These are phyloP conservation scores for Lipomyces orientalis DNA, from an alignment of 805 yeast genomes.

Conservation along the genomic window DNA sequence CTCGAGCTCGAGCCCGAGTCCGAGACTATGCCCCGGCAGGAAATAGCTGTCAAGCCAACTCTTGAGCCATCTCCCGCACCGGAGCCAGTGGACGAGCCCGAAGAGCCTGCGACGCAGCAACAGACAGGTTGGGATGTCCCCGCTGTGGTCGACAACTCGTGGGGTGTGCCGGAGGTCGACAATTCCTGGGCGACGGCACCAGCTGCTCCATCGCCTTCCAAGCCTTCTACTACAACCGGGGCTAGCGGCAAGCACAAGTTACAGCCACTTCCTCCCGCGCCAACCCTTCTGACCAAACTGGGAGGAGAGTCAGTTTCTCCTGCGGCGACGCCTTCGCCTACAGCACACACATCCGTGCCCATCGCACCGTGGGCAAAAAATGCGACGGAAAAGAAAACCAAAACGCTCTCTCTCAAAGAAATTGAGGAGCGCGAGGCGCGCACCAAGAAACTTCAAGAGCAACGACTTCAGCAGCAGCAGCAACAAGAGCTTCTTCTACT, in stretches of 20 bases:
- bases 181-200: conserved; percentile 6
- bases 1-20: conserved; percentile 4
- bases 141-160: not conserved
- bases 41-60: not conserved
- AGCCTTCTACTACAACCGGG: not conserved
- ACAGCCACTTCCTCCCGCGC: conserved; percentile 33
- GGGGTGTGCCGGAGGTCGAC: conserved; percentile 1
- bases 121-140: conserved; percentile 6
- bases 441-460: conserved; percentile 33
- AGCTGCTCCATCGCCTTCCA: not conserved
- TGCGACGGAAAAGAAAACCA: conserved; percentile 23
- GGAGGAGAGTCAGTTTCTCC: not conserved
- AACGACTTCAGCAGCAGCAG: conserved; percentile 25
- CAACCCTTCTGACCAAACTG: conserved; percentile 16
- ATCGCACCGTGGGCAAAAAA: conserved; percentile 35
- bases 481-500: conserved; percentile 4
- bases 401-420: conserved; percentile 41
- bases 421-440: conserved; percentile 44
- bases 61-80: conserved; percentile 17
- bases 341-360: conserved; percentile 26
- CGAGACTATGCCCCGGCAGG: conserved; percentile 9
- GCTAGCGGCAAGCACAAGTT: conserved; percentile 23
- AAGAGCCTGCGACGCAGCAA: not conserved
- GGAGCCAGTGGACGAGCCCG: not conserved
- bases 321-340: conserved; percentile 9